These are phyloP conservation scores for Phellopilus nigrolimitatus DNA, from an alignment of 1,284 basidiomycete species.

Conservation along the genomic window DNA sequence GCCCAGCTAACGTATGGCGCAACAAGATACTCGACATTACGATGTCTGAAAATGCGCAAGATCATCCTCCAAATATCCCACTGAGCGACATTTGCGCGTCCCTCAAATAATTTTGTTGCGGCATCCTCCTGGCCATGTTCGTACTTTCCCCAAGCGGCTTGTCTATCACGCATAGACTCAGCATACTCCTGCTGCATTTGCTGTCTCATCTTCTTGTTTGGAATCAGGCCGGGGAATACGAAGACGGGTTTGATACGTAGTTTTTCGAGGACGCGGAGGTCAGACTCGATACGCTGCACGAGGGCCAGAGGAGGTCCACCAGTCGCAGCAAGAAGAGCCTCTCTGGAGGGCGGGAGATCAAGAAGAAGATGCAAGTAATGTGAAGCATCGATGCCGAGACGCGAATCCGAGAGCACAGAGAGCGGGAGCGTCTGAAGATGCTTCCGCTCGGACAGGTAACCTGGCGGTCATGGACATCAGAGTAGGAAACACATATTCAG, in stretches of 20 bases:
- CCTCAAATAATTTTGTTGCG: constrained; percentile 79
- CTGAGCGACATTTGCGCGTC: constrained; percentile 60
- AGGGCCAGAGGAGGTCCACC: constrained; percentile 89
- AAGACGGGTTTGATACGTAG: constrained; percentile 95
- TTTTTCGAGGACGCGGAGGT: constrained; percentile 88
- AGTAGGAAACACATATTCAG: not conserved
- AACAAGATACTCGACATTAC: constrained; percentile 94
- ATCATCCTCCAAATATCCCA: constrained; percentile 93
- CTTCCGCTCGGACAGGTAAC: constrained; percentile 82
- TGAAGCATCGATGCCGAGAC: constrained; percentile 95
- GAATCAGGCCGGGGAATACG: constrained; percentile 85
- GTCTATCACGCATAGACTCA: constrained; percentile 70
- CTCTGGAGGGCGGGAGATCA: constrained; percentile 70
- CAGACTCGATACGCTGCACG: constrained; percentile 82
- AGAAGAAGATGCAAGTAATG: constrained; percentile 84
- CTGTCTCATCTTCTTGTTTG: constrained; percentile 61
- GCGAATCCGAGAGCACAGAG: constrained; percentile 82
- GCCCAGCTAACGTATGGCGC: constrained; percentile 94
- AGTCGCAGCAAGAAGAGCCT: constrained; percentile 90
- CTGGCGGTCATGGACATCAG: constrained; percentile 37
- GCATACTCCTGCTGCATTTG: constrained; percentile 51
- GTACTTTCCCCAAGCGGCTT: constrained; percentile 87
- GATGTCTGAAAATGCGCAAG: constrained; percentile 88
- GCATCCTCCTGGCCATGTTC: constrained; percentile 85
- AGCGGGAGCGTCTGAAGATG: constrained; percentile 82